Conservation (phyloP, 805 yeast genomes). For the Zygotorulaspora florentina region DNA sequence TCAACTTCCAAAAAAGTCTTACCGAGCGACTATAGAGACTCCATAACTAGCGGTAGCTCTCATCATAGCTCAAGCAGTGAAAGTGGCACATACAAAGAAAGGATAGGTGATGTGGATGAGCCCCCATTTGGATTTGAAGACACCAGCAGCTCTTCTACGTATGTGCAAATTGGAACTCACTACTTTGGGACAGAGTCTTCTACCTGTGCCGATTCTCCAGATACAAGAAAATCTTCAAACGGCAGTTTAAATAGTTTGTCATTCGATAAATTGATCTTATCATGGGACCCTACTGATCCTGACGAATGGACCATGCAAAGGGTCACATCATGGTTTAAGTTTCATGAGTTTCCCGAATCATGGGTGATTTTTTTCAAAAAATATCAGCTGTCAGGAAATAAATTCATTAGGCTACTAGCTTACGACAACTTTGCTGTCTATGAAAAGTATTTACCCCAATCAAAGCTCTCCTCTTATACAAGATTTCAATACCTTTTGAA, state of each 20-base stretch:
- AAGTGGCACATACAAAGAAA: background rate
- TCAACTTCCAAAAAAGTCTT: slow-evolving; percentile 1
- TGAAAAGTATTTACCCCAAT: slow-evolving; percentile 40
- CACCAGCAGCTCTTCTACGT: background rate
- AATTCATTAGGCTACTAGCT: slow-evolving; percentile 62
- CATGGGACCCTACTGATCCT: slow-evolving; percentile 52
- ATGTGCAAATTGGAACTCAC: background rate
- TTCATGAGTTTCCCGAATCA: slow-evolving; percentile 61
- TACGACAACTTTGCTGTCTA: slow-evolving; percentile 53
- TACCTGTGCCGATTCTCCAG: slow-evolving; percentile 4
- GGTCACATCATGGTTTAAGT: slow-evolving; percentile 63
- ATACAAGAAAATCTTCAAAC: slow-evolving; percentile 28
- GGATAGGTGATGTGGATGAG: background rate
- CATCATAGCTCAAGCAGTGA: slow-evolving; percentile 2
- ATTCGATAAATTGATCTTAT: slow-evolving; percentile 30
- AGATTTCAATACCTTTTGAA: slow-evolving; percentile 54
- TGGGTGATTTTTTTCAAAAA: slow-evolving; percentile 68
- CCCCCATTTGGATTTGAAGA: slow-evolving; percentile 1
- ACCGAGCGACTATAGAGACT: slow-evolving; percentile 1
- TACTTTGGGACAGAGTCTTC: background rate
- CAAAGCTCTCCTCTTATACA: slow-evolving; percentile 49
- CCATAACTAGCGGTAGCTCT: slow-evolving; percentile 7
- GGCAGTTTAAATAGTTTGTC: slow-evolving; percentile 24
- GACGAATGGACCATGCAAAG: slow-evolving; percentile 69
- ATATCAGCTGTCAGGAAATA: slow-evolving; percentile 55